Conservation (phyloP, 495 filamentous ascomycete species). For the Xylaria intraflava region DNA sequence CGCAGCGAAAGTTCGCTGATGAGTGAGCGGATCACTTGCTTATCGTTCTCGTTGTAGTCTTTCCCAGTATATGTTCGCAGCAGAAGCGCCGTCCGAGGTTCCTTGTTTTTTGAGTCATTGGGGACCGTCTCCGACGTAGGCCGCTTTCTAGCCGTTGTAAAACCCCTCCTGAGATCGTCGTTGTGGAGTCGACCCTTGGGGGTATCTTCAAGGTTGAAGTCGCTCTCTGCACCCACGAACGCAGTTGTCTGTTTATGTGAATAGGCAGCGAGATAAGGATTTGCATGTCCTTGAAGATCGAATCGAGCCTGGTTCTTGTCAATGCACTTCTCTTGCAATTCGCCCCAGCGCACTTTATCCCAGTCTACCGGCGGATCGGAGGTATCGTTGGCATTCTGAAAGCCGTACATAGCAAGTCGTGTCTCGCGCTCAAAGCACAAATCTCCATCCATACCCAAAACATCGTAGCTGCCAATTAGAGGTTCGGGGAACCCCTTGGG, state of each 20-base stretch:
- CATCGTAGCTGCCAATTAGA: conserved; percentile 67
- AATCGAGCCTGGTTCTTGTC: conserved; percentile 58
- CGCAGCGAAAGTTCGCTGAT: conserved; percentile 66
- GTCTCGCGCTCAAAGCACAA: conserved; percentile 91
- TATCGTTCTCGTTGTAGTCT: conserved; percentile 63
- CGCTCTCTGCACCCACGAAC: conserved; percentile 3
- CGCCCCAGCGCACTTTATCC: conserved; percentile 63
- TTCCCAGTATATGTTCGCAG: conserved; percentile 64
- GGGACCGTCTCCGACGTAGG: conserved; percentile 7
- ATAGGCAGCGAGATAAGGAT: conserved; percentile 28
- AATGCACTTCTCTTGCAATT: conserved; percentile 58
- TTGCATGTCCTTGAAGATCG: conserved; percentile 23
- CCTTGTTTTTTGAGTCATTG: conserved; percentile 15
- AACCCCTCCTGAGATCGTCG: conserved; percentile 3
- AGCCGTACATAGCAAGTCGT: conserved; percentile 74
- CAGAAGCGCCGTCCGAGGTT: conserved; percentile 60
- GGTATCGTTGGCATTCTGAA: conserved; percentile 38
- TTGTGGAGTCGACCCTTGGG: conserved; percentile 8
- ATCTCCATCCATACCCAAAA: conserved; percentile 67
- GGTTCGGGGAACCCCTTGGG: conserved; percentile 67
- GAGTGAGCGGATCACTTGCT: conserved; percentile 63
- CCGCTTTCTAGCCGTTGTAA: conserved; percentile 8
- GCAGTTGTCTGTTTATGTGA: conserved; percentile 15
- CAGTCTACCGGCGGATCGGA: conserved; percentile 47
- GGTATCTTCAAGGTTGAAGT: conserved; percentile 2